A percentile compares a stretch with the other conserved stretches of the same genome.
Conservation (phyloP, 2,329 filamentous ascomycete species). For the Sodiomyces alkalinus region DNA sequence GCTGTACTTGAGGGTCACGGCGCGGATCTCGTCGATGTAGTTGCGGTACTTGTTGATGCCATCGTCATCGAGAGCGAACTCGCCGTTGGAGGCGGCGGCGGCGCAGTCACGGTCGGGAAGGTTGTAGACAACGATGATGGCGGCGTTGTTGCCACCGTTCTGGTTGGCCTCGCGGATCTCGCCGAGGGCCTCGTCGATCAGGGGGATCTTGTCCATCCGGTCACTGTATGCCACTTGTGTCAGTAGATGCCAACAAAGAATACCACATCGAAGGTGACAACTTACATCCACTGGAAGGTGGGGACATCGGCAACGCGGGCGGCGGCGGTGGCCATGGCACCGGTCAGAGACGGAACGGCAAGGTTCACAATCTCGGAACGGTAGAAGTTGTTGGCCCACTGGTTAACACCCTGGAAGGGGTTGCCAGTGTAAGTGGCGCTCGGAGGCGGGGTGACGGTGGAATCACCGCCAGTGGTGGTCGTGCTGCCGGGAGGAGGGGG, state of each 20-base stretch:
- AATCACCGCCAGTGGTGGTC: slow-evolving; percentile 8
- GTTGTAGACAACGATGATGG: slow-evolving; percentile 39
- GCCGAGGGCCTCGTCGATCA: slow-evolving; percentile 28
- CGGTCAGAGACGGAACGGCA: slow-evolving; percentile 47
- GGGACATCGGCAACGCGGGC: slow-evolving; percentile 35
- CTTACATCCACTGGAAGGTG: slow-evolving; percentile 36
- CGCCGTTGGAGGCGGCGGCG: slow-evolving; percentile 38
- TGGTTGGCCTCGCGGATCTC: slow-evolving; percentile 20
- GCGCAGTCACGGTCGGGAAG: slow-evolving; percentile 44
- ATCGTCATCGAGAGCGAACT: slow-evolving; percentile 33
- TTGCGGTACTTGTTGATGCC: slow-evolving; percentile 37
- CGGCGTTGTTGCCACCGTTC: slow-evolving; percentile 24
- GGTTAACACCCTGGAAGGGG: slow-evolving; percentile 31
- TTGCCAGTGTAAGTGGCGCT: slow-evolving; percentile 33
- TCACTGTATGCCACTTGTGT: slow-evolving; percentile 26
- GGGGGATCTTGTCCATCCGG: slow-evolving; percentile 29
- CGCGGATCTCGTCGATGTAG: slow-evolving; percentile 35
- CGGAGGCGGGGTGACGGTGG: slow-evolving; percentile 13
- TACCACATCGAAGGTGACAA: slow-evolving; percentile 3
- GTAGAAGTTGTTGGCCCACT: slow-evolving; percentile 41
- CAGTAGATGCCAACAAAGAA: slow-evolving; percentile 6
- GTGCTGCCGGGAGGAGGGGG: slow-evolving; percentile 15
- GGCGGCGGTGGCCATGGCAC: slow-evolving; percentile 35
- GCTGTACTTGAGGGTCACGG: slow-evolving; percentile 24
- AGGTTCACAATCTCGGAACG: slow-evolving; percentile 35